These are phyloP conservation scores for Dichotomocladium elegans DNA, from an alignment of 371 early-diverging fungal species.

Conservation along the genomic window DNA sequence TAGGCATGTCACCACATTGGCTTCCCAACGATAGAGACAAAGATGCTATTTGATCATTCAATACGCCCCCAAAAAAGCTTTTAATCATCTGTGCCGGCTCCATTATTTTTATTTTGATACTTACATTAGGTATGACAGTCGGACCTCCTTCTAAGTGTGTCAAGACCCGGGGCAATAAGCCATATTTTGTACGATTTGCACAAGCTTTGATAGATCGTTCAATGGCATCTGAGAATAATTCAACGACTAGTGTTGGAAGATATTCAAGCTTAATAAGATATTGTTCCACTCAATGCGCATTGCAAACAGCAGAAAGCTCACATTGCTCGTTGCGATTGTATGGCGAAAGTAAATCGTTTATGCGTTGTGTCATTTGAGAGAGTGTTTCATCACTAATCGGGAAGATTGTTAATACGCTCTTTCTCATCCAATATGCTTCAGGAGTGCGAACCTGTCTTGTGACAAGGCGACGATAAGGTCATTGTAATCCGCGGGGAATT, in stretches of 20 bases:
- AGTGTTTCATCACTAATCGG: slow-evolving; percentile 30
- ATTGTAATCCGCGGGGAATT: slow-evolving; percentile 20
- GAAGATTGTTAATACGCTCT: too few species aligned
- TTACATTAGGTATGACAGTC: slow-evolving; percentile 16
- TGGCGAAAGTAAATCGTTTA: slow-evolving; percentile 37
- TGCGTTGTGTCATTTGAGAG: slow-evolving; percentile 15
- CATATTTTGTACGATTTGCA: slow-evolving; percentile 26
- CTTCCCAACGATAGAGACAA: slow-evolving; percentile 57
- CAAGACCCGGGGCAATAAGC: slow-evolving; percentile 15
- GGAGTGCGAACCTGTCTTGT: slow-evolving; percentile 43
- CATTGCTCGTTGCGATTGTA: slow-evolving; percentile 32
- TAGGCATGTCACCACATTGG: slow-evolving; percentile 33
- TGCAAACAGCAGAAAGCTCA: slow-evolving; percentile 5
- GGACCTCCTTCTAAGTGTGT: slow-evolving; percentile 8
- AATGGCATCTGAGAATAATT: slow-evolving; percentile 22
- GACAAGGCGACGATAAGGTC: slow-evolving; percentile 26
- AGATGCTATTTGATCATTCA: slow-evolving; percentile 24
- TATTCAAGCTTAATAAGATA: neutral
- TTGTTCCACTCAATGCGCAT: neutral
- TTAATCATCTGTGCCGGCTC: neutral
- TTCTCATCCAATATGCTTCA: too few species aligned
- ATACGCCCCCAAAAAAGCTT: neutral
- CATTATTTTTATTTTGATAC: too few species aligned
- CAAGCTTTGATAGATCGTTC: slow-evolving; percentile 19
- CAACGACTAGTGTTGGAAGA: slow-evolving; percentile 11